Evolutionary conservation across 805 yeast species (phyloP).

Genomic region (Candida morakotiae): DNA sequence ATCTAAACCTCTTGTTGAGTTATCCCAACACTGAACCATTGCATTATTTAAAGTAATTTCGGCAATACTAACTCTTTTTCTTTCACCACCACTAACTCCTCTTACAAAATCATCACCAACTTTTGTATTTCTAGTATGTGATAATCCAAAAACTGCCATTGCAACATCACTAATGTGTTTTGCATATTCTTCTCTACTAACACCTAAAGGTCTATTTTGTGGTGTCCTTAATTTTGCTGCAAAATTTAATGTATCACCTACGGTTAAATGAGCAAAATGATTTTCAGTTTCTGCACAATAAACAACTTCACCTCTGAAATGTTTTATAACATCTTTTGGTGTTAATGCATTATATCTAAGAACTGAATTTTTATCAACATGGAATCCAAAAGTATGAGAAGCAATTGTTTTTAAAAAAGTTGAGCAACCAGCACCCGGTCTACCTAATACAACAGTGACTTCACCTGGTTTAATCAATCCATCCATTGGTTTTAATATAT

Average conservation of each 20-base stretch:
- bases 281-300: constrained; percentile 51
- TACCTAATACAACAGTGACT: constrained; percentile 36
- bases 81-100: constrained; percentile 83
- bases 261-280: constrained; percentile 54
- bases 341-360: constrained; percentile 31
- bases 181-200: constrained; percentile 31
- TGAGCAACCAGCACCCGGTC: constrained; percentile 41
- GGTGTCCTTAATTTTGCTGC: constrained; percentile 50
- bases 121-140: constrained; percentile 53
- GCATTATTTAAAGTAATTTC: constrained; percentile 70
- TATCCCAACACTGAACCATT: constrained; percentile 55
- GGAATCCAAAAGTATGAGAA: constrained; percentile 33
- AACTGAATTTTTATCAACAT: constrained; percentile 25
- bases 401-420: constrained; percentile 37
- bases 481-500: constrained; percentile 30
- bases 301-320: constrained; percentile 35
- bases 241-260: constrained; percentile 52
- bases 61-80: constrained; percentile 80
- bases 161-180: constrained; percentile 37
- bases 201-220: constrained; percentile 30
- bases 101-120: constrained; percentile 64
- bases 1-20: constrained; percentile 83
- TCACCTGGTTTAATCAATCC: constrained; percentile 35
- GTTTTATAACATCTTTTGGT: constrained; percentile 22
- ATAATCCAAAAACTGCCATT: constrained; percentile 44